Evolutionary conservation across 2,329 filamentous ascomycete species (phyloP), one percentile per base, ranked within the genome.

Genomic region (Didymella pomorum): DNA sequence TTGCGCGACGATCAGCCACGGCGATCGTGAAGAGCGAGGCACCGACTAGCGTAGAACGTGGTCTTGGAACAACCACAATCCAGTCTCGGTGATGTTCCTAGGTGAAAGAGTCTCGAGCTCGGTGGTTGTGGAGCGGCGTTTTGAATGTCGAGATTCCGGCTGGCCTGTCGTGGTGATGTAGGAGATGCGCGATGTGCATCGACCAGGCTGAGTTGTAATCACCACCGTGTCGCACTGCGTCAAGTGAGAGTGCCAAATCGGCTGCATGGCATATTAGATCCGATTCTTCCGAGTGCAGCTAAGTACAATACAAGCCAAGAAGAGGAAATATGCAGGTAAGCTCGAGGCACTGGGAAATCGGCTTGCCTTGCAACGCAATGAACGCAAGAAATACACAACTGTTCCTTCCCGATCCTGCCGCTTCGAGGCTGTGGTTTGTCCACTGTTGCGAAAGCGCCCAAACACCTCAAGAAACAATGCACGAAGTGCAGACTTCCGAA

Each of bases 381-480:
- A 42, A 42, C 14, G 18, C 25, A 43, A 42, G 25, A 35, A 55
- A 20, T 7, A 31, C 5, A 46, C 31, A 46, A 41, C n/a, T 23
- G 7, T 35, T 26, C 9, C 37, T 41, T 49, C 31, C 56, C 41
- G 50, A 21, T 35, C n/a, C 26, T 29, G 7, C 26, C 23, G 28
- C 23, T 47, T 14, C 11, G 16, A 25, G 7, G 54, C 44, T 39
- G 35, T 26, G 28, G 14, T 60, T 43, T 39, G 47, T 23, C 42
- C 28, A 39, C 8, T 37, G 14, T 5, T 20, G 37, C 5, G 16
- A 50, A 52, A 39, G 18, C 57, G 29, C 52, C 52, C 26, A 42
- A 52, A 60, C 52, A 37, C 52, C 52, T 56, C 31, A 45, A 33
- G 23, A 20, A 33, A 52, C 42, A 21, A 21, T 20, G 37, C 35